Base-by-base conservation (phyloP, 2,329 filamentous ascomycete species). In the Dendrostoma leiphaemia region DNA sequence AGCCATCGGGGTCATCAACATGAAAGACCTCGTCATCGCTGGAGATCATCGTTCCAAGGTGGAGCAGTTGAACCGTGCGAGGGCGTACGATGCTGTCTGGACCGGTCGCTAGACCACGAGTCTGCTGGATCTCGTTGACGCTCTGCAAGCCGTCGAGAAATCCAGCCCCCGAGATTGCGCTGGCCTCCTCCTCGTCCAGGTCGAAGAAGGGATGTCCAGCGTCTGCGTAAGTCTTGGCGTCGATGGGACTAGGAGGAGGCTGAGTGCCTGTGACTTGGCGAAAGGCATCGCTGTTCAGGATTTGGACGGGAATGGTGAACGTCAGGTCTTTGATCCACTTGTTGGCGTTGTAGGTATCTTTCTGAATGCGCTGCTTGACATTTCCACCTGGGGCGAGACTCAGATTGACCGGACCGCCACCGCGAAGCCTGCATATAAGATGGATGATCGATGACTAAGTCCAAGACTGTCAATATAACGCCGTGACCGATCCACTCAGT, bases 151-250 rank as follows among this genome's bases (percentile, higher is more conserved):
- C 37, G 1, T 15, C 54, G 35, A 62, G 64, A 13, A 21, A 29
- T 17, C 35, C 35, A 8, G 51, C 32, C 12, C 61, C 61, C 1
- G 51, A 41, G 9, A 64, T 49, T 15, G 29, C 34, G 21, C 51
- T 61, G 2, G 60, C 50, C 6, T 21, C 24, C 32, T 61, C 48
- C 44, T 68, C 65, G n/a, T 49, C 57, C 24, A 69, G 45, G 7
- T 64, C 49, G 61, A 67, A 76, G 64, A 75, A 77, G 1, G 73
- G 70, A 1, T 69, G 54, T 2, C 67, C 68, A 7, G 62, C 28
- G 1, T 54, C 13, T 15, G 64, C 62, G 54, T 77, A 78, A 17
- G 24, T 15, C 0, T 60, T 63, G 2, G 67, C 66, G 4, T 63
- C 60, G 46, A 77, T 62, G 0, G 74, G 73, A 4, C 64, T 65